Conservation (phyloP, 108 stramenopile genomes). For the Nannochloropsis salina region DNA sequence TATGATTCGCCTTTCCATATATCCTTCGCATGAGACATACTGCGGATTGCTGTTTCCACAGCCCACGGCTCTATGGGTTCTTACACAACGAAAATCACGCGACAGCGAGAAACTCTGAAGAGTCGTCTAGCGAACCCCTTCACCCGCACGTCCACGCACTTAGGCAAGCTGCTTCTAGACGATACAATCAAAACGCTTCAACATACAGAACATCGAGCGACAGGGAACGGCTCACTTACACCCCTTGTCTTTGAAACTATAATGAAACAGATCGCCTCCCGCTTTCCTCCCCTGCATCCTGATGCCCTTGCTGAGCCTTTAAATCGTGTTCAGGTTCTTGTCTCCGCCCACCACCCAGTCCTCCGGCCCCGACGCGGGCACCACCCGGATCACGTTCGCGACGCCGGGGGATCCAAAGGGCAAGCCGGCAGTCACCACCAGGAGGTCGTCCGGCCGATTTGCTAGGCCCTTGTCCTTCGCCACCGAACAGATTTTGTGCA, state of each 20-base stretch:
- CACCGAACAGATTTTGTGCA: slow-evolving; percentile 67
- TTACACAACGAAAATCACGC: too few species aligned
- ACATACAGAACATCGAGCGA: not conserved
- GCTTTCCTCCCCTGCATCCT: not conserved
- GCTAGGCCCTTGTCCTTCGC: slow-evolving; percentile 78
- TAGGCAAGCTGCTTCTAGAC: too few species aligned
- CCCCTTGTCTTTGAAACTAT: not conserved
- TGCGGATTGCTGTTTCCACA: too few species aligned
- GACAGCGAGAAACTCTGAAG: too few species aligned
- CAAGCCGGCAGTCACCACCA: slow-evolving; percentile 85
- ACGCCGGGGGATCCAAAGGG: slow-evolving; percentile 84
- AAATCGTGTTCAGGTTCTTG: slow-evolving; percentile 20
- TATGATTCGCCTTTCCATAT: too few species aligned
- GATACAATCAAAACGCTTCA: too few species aligned
- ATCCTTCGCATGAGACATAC: too few species aligned
- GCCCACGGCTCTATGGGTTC: too few species aligned
- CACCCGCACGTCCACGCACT: too few species aligned
- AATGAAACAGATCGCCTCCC: not conserved
- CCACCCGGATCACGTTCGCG: slow-evolving; percentile 77
- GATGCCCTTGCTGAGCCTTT: not conserved
- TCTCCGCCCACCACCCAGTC: slow-evolving; percentile 29
- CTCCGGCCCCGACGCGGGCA: slow-evolving; percentile 80
- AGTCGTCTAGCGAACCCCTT: too few species aligned
- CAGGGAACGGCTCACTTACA: not conserved
- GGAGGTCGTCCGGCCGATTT: slow-evolving; percentile 68